phyloP scores from a whole-genome alignment of 805 yeast species.

The Ogataea angusta region DNA sequence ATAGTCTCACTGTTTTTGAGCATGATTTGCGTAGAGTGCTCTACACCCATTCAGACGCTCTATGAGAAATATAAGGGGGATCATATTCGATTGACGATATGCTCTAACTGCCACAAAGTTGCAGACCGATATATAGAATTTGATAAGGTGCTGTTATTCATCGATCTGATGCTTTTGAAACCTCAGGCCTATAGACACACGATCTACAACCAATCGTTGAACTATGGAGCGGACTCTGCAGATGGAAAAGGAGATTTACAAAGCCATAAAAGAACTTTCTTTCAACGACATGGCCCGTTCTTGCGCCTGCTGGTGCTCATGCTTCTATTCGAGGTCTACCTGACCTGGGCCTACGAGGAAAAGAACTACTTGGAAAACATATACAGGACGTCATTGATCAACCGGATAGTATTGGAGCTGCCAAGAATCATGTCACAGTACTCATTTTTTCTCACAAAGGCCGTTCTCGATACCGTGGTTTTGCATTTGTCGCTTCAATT shows the following conservation, averaged over 20 bases:
- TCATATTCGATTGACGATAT: slow-evolving; percentile 76
- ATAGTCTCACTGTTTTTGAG: background rate
- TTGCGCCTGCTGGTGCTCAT: slow-evolving; percentile 58
- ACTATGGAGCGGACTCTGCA: slow-evolving; percentile 30
- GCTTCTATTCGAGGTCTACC: slow-evolving; percentile 80
- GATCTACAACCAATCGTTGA: slow-evolving; percentile 57
- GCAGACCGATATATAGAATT: slow-evolving; percentile 92
- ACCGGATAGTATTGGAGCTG: slow-evolving; percentile 30
- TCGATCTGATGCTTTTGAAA: slow-evolving; percentile 78
- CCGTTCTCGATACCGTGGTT: slow-evolving; percentile 35
- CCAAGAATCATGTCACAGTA: slow-evolving; percentile 51
- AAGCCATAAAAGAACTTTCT: background rate
- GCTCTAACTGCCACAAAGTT: slow-evolving; percentile 64
- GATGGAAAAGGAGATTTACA: background rate
- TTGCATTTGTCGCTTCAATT: slow-evolving; percentile 31
- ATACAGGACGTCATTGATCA: slow-evolving; percentile 23
- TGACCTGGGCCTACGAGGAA: slow-evolving; percentile 91
- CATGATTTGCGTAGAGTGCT: slow-evolving; percentile 94
- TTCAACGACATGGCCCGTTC: slow-evolving; percentile 15
- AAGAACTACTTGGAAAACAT: slow-evolving; percentile 37
- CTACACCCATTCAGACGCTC: slow-evolving; percentile 58
- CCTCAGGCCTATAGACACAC: slow-evolving; percentile 88
- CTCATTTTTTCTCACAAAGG: slow-evolving; percentile 49
- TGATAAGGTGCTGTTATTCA: slow-evolving; percentile 78
- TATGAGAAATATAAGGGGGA: slow-evolving; percentile 72